phyloP scores from a whole-genome alignment of 768 basidiomycete genomes.

The Lentinula raphanica region DNA sequence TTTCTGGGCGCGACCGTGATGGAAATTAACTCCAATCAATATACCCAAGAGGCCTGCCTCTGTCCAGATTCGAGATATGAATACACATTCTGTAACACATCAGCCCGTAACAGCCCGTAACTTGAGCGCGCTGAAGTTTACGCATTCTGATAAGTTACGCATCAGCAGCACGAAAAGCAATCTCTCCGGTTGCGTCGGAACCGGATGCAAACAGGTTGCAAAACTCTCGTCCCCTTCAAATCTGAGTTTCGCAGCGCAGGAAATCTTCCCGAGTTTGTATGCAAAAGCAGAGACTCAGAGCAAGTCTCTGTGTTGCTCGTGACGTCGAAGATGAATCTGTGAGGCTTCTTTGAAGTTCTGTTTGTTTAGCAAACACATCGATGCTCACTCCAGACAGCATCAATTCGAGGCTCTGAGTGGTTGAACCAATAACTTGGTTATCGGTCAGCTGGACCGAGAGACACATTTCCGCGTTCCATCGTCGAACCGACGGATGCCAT shows the following conservation, averaged over 20 bases:
- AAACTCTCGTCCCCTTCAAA: neutral
- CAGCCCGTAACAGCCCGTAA: neutral
- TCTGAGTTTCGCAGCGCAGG: neutral
- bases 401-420: too few species aligned
- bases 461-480: neutral
- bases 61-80: neutral
- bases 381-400: neutral
- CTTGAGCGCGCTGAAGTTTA: neutral
- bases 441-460: neutral
- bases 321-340: neutral
- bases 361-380: neutral
- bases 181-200: slow-evolving; percentile 5
- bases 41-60: neutral
- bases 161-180: neutral
- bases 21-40: neutral
- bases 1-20: neutral
- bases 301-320: neutral
- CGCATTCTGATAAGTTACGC: neutral
- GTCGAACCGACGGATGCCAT: neutral
- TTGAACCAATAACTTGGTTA: neutral
- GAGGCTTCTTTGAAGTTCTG: neutral
- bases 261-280: neutral
- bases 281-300: neutral
- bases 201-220: neutral
- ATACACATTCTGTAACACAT: neutral